Evolutionary conservation across 2,329 filamentous ascomycete genomes (phyloP).

Genomic region (Cladosporium cucumerinum): DNA sequence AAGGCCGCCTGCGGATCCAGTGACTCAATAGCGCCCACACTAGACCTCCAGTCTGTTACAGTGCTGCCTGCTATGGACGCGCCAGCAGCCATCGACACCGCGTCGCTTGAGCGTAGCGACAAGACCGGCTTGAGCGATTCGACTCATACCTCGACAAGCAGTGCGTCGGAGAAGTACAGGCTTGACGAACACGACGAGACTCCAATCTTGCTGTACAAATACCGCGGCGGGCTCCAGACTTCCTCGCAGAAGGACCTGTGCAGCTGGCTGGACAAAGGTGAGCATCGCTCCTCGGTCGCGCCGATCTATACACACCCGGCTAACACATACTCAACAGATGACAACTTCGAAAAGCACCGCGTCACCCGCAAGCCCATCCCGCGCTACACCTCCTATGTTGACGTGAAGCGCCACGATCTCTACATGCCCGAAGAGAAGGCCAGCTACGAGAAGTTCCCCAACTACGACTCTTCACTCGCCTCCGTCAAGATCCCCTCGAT

Average conservation of each 20-base stretch:
- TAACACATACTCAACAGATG: slow-evolving; percentile 32
- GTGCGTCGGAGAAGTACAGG: slow-evolving; percentile 39
- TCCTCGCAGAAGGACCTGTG: slow-evolving; percentile 46
- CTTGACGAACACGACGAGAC: slow-evolving; percentile 43
- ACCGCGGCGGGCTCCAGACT: slow-evolving; percentile 42
- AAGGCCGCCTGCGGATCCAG: slow-evolving; percentile 10
- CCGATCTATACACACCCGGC: slow-evolving; percentile 8
- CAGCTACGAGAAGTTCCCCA: slow-evolving; percentile 36
- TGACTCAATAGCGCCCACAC: slow-evolving; percentile 16
- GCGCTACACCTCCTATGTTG: slow-evolving; percentile 44
- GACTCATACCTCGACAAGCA: slow-evolving; percentile 40
- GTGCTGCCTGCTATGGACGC: slow-evolving; percentile 23
- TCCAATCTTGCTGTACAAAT: slow-evolving; percentile 47
- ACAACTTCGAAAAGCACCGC: slow-evolving; percentile 36
- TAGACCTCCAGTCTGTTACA: background rate
- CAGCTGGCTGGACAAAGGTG: slow-evolving; percentile 36
- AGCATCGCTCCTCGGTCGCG: slow-evolving; percentile 12
- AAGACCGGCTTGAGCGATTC: slow-evolving; percentile 44
- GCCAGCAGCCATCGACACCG: slow-evolving; percentile 15
- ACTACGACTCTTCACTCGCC: slow-evolving; percentile 46
- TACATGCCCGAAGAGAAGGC: slow-evolving; percentile 40
- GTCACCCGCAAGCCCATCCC: slow-evolving; percentile 48
- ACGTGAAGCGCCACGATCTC: slow-evolving; percentile 47
- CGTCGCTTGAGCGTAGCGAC: slow-evolving; percentile 20
- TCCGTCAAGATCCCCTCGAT: slow-evolving; percentile 45